Evolutionary conservation across 164 flowering plant genomes (phyloP).

Genomic region (Sextonia rubra): DNA sequence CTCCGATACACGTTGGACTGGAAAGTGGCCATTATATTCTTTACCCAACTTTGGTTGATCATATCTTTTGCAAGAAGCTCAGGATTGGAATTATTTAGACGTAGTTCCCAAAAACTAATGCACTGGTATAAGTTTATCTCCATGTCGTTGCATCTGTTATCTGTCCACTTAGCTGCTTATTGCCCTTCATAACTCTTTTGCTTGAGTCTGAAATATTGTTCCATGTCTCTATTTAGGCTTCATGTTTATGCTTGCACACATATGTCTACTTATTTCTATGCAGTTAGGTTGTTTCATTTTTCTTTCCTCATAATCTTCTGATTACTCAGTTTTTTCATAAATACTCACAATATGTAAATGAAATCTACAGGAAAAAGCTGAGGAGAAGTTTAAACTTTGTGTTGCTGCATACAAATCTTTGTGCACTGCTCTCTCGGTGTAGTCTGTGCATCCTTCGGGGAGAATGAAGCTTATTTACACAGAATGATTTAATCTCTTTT

Average conservation of each 20-base stretch:
- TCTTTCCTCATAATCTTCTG: neutral
- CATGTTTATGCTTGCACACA: neutral
- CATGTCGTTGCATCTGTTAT: too few species aligned
- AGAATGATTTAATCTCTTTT: neutral
- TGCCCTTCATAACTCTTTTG: neutral
- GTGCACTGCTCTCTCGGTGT: slow-evolving; percentile 49
- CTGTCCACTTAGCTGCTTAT: too few species aligned
- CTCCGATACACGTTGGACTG: too few species aligned
- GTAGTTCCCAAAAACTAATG: too few species aligned
- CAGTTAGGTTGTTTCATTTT: neutral
- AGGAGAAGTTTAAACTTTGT: slow-evolving; percentile 73
- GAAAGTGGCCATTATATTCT: too few species aligned
- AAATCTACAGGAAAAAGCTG: slow-evolving; percentile 53
- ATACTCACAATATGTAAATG: neutral
- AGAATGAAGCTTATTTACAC: neutral
- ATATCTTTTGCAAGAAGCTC: neutral
- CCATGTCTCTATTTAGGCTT: neutral
- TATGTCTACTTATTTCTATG: neutral
- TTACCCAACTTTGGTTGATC: neutral
- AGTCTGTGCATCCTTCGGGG: neutral
- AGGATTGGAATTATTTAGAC: neutral
- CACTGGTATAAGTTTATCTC: too few species aligned
- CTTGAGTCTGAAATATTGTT: neutral
- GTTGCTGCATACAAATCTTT: slow-evolving; percentile 63
- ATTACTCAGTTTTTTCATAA: too few species aligned